Conservation (phyloP, 768 basidiomycete genomes). For the Lactifluus hygrophoroides region DNA sequence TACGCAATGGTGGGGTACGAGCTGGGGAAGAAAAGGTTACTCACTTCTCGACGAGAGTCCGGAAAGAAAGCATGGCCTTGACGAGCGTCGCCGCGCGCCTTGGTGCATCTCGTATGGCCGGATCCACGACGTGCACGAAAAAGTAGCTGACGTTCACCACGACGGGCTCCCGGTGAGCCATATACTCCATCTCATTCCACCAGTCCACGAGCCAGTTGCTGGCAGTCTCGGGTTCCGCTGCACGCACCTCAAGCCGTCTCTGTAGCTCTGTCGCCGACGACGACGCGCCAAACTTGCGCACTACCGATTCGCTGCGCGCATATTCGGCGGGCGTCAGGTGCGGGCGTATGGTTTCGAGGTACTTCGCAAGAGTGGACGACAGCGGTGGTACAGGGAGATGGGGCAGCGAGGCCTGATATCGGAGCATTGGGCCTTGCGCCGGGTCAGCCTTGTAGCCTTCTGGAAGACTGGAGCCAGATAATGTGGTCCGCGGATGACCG, state of each 20-base stretch:
- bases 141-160: constrained; percentile 93
- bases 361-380: constrained; percentile 75
- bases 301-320: constrained; percentile 45
- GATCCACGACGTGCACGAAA: constrained; percentile 78
- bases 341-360: constrained; percentile 78
- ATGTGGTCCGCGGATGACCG: not conserved
- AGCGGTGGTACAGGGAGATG: constrained; percentile 79
- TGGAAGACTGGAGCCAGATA: constrained; percentile 24
- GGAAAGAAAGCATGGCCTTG: constrained; percentile 80
- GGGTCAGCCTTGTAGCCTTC: constrained; percentile 47
- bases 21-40: constrained; percentile 18
- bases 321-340: constrained; percentile 61
- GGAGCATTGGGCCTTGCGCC: no score
- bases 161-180: constrained; percentile 83
- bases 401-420: no score
- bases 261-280: constrained; percentile 68
- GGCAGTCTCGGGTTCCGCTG: constrained; percentile 44
- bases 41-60: constrained; percentile 75
- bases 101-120: constrained; percentile 43
- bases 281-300: constrained; percentile 61
- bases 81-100: constrained; percentile 74
- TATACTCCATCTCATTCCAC: constrained; percentile 94
- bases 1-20: no score
- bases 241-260: constrained; percentile 64
- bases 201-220: constrained; percentile 95